Conservation (phyloP, 2,329 filamentous ascomycete genomes). For the Fusarium torreyae region DNA sequence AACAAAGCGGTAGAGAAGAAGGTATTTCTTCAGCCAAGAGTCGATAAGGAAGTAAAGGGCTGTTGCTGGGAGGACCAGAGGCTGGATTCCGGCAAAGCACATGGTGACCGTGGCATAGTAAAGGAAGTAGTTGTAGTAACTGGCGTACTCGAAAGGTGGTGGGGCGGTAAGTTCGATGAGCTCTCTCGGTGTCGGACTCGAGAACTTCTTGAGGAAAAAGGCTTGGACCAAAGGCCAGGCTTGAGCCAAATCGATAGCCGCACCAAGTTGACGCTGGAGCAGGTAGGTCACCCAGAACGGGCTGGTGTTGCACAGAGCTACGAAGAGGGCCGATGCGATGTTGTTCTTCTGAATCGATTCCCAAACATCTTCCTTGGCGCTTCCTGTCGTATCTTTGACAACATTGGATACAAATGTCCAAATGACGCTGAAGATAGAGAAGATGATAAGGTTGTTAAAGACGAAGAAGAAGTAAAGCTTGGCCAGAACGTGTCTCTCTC, state of each 20-base stretch:
- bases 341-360: conserved; percentile 75
- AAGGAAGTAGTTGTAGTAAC: conserved; percentile 98
- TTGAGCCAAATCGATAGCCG: conserved; percentile 94
- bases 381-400: conserved; percentile 66
- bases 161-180: conserved; percentile 94
- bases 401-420: conserved; percentile 81
- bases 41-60: conserved; percentile 93
- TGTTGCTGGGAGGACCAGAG: conserved; percentile 86
- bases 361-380: conserved; percentile 73
- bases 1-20: conserved; percentile 93
- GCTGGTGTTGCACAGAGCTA: conserved; percentile 84
- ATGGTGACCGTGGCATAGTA: conserved; percentile 94
- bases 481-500: conserved; percentile 90
- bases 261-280: conserved; percentile 91
- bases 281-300: conserved; percentile 96
- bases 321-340: conserved; percentile 75
- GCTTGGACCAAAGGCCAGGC: conserved; percentile 87
- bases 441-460: conserved; percentile 96
- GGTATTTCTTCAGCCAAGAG: conserved; percentile 93
- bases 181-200: conserved; percentile 89
- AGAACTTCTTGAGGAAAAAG: conserved; percentile 87
- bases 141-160: conserved; percentile 93
- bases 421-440: conserved; percentile 89
- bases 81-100: conserved; percentile 87
- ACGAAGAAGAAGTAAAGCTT: conserved; percentile 97